Evolutionary conservation across 2,329 filamentous ascomycete genomes (phyloP), one percentile per base, ranked within the genome.

Genomic region (Drechmeria coniospora): DNA sequence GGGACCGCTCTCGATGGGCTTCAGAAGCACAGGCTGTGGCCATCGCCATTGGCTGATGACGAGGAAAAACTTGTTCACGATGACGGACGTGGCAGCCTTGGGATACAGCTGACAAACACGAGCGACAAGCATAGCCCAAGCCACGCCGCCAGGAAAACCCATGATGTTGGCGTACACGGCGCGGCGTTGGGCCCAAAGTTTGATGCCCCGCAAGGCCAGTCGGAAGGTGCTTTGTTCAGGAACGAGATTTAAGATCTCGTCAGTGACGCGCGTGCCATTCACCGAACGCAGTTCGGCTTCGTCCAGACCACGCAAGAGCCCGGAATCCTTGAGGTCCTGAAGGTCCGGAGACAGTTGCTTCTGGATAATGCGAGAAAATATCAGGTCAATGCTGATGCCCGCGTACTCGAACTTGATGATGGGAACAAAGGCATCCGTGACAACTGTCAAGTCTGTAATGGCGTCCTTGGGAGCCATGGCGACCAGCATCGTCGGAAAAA

Each of bases 61-160:
- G 40, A 79, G 68, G 55, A 95, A 98, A 63, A 98, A 95, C 50
- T 93, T 94, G 47, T 76, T 71, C 22, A 98, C 77, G 31, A 98
- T 77, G 15, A 84, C 79, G 1, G 86, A 82, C 12, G 81, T 80
- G 7, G 83, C 81, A 6, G 90, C 90, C 47, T 83, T 84, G 10
- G 90, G 90, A 44, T 95, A 98, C 11, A 98, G 68, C 53, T 98
- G 90, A 52, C 90, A 95, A 23, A 95, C 81, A 37, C 90, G 72
- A 28, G 90, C 90, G 16, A 95, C 86, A 45, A 98, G 68, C 79
- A 98, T 94, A 9, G 87, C 90, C 83, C 87, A 98, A 5, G 90
- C 90, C 22, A 98, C 86, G 55, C 90, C 90, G 42, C 90, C 90
- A 2, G 90, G 90, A 41, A 90, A 98, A 15, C 90, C 90, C 53